Percentiles rank a stretch among this genome's conserved stretches.
Evolutionary conservation across 2,329 filamentous ascomycete species (phyloP).

Genomic region (Monilinia vaccinii-corymbosi): DNA sequence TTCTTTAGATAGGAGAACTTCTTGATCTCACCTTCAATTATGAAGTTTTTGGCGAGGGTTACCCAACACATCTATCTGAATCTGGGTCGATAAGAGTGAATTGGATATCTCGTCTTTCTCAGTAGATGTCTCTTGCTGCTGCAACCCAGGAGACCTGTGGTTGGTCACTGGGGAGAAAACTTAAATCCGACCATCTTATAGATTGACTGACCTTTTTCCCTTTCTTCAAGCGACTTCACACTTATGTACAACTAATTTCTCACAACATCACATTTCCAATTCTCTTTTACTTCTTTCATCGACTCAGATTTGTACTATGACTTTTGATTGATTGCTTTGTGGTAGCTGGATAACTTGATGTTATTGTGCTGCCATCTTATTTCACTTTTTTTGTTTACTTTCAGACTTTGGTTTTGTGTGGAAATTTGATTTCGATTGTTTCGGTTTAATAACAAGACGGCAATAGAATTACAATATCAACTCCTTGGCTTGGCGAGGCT

Average conservation of each 20-base stretch:
- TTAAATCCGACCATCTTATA: background rate
- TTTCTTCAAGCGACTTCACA: background rate
- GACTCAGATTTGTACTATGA: background rate
- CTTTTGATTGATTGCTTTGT: background rate
- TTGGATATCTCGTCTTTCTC: background rate
- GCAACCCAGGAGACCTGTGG: background rate
- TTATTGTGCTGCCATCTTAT: background rate
- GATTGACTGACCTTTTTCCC: background rate
- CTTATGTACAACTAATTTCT: background rate
- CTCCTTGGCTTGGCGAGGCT: background rate
- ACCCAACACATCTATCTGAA: background rate
- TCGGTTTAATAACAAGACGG: background rate
- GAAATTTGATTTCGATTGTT: background rate
- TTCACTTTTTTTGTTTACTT: background rate
- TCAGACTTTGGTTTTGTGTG: background rate
- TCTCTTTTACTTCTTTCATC: background rate
- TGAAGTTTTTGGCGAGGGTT: background rate
- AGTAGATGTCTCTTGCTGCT: background rate
- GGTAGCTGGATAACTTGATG: background rate
- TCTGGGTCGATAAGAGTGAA: conserved; percentile 2
- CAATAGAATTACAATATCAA: background rate
- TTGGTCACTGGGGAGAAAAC: background rate
- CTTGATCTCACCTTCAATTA: background rate
- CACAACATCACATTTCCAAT: background rate
- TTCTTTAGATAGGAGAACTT: background rate